These are phyloP conservation scores for Luffa aegyptiaca DNA, from an alignment of 306 rosid genomes.

Conservation along the genomic window DNA sequence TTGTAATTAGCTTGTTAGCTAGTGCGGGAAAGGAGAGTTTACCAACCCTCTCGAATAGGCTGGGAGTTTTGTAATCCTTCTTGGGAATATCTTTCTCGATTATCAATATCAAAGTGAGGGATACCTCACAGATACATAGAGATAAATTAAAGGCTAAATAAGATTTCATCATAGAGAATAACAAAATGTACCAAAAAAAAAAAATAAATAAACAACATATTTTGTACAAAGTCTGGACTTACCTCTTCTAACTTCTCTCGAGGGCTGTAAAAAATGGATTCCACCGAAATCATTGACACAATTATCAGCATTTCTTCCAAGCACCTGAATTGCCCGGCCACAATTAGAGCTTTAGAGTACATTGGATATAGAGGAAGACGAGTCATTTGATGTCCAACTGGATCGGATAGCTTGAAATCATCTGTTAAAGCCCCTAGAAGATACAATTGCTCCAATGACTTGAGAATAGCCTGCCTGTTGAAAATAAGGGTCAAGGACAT, in stretches of 20 bases:
- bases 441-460: slow-evolving; percentile 80
- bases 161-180: neutral
- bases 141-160: neutral
- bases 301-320: slow-evolving; percentile 86
- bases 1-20: too few relatives aligned
- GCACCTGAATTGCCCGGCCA: slow-evolving; percentile 74
- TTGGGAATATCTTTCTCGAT: too few relatives aligned
- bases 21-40: too few relatives aligned
- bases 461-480: slow-evolving; percentile 72
- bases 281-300: slow-evolving; percentile 84
- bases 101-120: too few relatives aligned
- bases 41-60: too few relatives aligned
- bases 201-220: too few relatives aligned
- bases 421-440: slow-evolving; percentile 78
- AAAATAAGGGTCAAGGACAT: neutral
- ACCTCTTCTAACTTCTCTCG: slow-evolving; percentile 76
- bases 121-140: too few relatives aligned
- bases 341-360: slow-evolving; percentile 76
- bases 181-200: too few relatives aligned
- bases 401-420: slow-evolving; percentile 67
- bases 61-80: too few relatives aligned
- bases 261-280: slow-evolving; percentile 77
- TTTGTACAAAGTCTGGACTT: neutral
- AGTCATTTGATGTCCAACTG: slow-evolving; percentile 81
- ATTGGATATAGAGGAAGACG: slow-evolving; percentile 76